Evolutionary conservation across 116 monocot genomes (phyloP), one percentile per base, ranked within the genome.

Genomic region (Iris pallida): DNA sequence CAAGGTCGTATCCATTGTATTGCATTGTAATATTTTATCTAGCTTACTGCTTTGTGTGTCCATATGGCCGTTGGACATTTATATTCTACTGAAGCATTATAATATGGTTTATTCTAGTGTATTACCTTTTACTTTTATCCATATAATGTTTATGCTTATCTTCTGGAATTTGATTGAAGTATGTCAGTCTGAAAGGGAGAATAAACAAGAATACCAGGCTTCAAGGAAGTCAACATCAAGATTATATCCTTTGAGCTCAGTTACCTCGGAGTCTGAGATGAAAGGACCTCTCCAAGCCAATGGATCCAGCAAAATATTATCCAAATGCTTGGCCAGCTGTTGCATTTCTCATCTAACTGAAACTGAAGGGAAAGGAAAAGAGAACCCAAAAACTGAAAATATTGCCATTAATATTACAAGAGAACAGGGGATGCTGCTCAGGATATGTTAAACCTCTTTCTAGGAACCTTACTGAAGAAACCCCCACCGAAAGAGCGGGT

Each of bases 371-470:
- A 45, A 52, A 8, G 68, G 65, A 14, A 48, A 63, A 40, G 77
- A 47, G 16, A 54, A 54, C 51, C 51, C 62, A n/a, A 41, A 57
- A 65, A 52, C 8, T 45, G 73, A 70, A 41, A 75, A 48, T 59
- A 19, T 45, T 30, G 0, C 71, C 16, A 19, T 19, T 69, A 49
- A 48, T 63, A 53, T 68, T 49, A 13, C 5, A 63, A n/a, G n/a
- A 64, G 16, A 68, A 78, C 78, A 16, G 77, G 83, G 55, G 85
- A 88, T 79, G 76, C 71, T 61, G 83, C 81, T 71, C 83, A 79
- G 54, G 85, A 88, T 60, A 92, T 92, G 88, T 61, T 92, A 69
- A 69, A 88, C 57, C 66, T 92, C 42, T 83, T 85, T 73, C 47
- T 92, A 9, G 92, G 85, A 64, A 79, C 88, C 63, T 75, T 92